phyloP scores from a whole-genome alignment of 495 filamentous ascomycete species.

The Apodospora peruviana region DNA sequence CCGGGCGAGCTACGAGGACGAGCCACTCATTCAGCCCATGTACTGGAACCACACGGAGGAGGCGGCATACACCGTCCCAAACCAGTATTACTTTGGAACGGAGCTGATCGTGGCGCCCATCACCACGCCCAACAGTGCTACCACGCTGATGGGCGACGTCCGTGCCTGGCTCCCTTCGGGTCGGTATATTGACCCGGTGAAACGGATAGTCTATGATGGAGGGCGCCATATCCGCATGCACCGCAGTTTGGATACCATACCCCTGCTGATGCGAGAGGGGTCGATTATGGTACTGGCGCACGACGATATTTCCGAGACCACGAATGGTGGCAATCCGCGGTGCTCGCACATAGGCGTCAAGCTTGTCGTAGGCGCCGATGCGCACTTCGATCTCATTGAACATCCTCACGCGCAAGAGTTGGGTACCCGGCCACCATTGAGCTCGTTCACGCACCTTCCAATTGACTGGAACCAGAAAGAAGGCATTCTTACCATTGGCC shows the following conservation, averaged over 20 bases:
- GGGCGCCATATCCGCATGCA: constrained; percentile 41
- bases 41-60: constrained; percentile 52
- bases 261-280: constrained; percentile 49
- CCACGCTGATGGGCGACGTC: constrained; percentile 32
- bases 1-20: constrained; percentile 30
- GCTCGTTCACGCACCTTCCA: constrained; percentile 19
- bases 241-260: constrained; percentile 36
- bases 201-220: constrained; percentile 45
- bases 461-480: constrained; percentile 22
- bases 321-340: constrained; percentile 34
- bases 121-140: constrained; percentile 34
- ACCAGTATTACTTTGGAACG: constrained; percentile 51
- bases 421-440: constrained; percentile 7
- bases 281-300: constrained; percentile 43
- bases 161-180: constrained; percentile 47
- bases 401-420: constrained; percentile 32
- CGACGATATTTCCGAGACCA: constrained; percentile 27
- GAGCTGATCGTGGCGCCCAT: constrained; percentile 50
- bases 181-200: constrained; percentile 48
- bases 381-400: constrained; percentile 30
- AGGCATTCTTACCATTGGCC: constrained; percentile 19
- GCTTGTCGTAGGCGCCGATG: constrained; percentile 49
- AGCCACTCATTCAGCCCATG: constrained; percentile 52
- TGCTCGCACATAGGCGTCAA: constrained; percentile 39
- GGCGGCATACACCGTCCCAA: constrained; percentile 45